These are phyloP conservation scores for Solanum corneliomulleri DNA, from an alignment of 257 asterid species.

Conservation along the genomic window DNA sequence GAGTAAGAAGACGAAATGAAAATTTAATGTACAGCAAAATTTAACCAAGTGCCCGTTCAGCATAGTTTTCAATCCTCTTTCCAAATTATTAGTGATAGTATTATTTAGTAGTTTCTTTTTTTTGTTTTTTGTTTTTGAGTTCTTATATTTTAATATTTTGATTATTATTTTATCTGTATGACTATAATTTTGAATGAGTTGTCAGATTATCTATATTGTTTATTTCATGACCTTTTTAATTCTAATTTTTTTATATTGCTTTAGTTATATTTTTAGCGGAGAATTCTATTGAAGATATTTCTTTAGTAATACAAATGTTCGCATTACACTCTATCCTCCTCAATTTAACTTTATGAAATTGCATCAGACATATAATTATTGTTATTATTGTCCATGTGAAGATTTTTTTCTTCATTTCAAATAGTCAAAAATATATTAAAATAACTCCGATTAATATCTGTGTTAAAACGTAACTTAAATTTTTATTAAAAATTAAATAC, in stretches of 20 bases:
- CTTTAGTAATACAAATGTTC: neutral
- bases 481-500: neutral
- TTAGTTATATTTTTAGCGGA: neutral
- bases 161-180: neutral
- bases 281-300: too few species aligned
- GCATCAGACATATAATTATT: neutral
- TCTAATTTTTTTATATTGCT: neutral
- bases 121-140: neutral
- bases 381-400: neutral
- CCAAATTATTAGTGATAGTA: neutral
- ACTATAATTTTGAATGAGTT: too few species aligned
- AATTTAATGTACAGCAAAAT: neutral
- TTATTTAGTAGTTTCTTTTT: neutral
- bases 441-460: neutral
- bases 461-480: neutral
- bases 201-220: neutral
- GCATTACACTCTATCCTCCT: fast-evolving
- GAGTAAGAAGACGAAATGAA: neutral
- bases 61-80: neutral
- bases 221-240: neutral
- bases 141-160: too few species aligned
- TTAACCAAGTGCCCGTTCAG: neutral
- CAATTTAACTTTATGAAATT: neutral
- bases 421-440: neutral
- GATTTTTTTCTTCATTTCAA: neutral